Evolutionary conservation across 106 monocot species (phyloP), one percentile per base, ranked within the genome.

Genomic region (Dendrobium nobile): DNA sequence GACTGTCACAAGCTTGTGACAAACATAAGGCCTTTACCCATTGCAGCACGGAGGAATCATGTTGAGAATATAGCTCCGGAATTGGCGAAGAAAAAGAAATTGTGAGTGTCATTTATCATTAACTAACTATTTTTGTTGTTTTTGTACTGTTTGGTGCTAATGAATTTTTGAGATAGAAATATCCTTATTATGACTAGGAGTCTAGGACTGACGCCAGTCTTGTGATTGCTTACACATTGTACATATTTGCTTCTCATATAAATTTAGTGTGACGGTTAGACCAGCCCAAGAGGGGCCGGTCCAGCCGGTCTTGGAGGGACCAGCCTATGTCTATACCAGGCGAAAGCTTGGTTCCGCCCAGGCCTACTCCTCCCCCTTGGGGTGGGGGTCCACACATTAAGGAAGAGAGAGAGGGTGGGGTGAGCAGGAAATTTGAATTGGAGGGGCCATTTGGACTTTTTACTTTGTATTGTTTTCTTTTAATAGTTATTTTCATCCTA

Each of bases 1-100:
- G 98, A 99, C 81, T 99, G 98, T 80, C 91, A 85, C 77, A 79
- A 84, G 4, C 92, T 99, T 85, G 91, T 95, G 19, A 82, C 84
- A 81, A 73, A 79, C 64, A 85, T 95, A 78, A 95, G 73, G 75
- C 91, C 82, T 78, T 80, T 99, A 75, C 85, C 92, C 16, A 59
- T 85, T 43, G 78, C 67, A 80, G 88, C 70, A 48, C 77, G 98
- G 55, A 56, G 75, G 58, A 82, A 84, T 41, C 92, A 93, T 72
- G 84, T 99, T 73, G 59, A 83, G 54, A 86, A 82, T 22, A 65
- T 90, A 17, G 98, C 98, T 82, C 98, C 98, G 77, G 84, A 88
- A 5, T 78, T 99, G 75, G 93, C 95, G 11, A 76, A 80, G 42
- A 89, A 84, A 74, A 85, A 88, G 77, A 95, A 85, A 54, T 22